Evolutionary conservation across 2,329 filamentous ascomycete species (phyloP).

Genomic region (Calycina herbarum): DNA sequence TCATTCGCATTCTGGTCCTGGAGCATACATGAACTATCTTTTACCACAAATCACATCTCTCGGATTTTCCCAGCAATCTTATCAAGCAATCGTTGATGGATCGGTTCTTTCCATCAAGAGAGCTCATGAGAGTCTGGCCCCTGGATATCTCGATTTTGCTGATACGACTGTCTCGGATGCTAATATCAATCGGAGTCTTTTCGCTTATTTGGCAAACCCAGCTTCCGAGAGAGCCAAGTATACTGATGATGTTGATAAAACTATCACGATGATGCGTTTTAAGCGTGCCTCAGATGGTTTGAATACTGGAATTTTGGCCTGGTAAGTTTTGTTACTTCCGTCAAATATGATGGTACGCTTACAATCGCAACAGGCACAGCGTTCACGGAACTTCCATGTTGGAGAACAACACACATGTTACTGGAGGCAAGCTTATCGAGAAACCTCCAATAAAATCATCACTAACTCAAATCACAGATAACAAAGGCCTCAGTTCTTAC

Average conservation of each 20-base stretch:
- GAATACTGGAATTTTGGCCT: constrained; percentile 80
- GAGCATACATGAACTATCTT: constrained; percentile 90
- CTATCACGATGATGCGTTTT: constrained; percentile 78
- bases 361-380: constrained; percentile 38
- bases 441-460: not conserved
- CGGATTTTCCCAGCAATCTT: constrained; percentile 83
- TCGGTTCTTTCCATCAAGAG: constrained; percentile 76
- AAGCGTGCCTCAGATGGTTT: constrained; percentile 70
- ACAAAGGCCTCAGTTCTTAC: constrained; percentile 88
- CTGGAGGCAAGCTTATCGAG: constrained; percentile 48
- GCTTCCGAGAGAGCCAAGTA: constrained; percentile 72
- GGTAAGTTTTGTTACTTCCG: constrained; percentile 43
- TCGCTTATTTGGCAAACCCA: constrained; percentile 83
- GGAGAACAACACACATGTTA: constrained; percentile 85
- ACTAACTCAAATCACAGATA: constrained; percentile 49
- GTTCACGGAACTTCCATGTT: constrained; percentile 89
- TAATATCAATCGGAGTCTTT: constrained; percentile 87
- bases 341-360: not conserved
- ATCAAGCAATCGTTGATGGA: constrained; percentile 87
- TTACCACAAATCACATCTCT: constrained; percentile 85
- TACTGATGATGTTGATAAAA: constrained; percentile 62
- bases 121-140: constrained; percentile 68
- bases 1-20: constrained; percentile 87
- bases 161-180: constrained; percentile 69
- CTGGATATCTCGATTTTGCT: constrained; percentile 69